Evolutionary conservation across 192 early-diverging fungal genomes (phyloP).

Genomic region (Coemansia sp.): DNA sequence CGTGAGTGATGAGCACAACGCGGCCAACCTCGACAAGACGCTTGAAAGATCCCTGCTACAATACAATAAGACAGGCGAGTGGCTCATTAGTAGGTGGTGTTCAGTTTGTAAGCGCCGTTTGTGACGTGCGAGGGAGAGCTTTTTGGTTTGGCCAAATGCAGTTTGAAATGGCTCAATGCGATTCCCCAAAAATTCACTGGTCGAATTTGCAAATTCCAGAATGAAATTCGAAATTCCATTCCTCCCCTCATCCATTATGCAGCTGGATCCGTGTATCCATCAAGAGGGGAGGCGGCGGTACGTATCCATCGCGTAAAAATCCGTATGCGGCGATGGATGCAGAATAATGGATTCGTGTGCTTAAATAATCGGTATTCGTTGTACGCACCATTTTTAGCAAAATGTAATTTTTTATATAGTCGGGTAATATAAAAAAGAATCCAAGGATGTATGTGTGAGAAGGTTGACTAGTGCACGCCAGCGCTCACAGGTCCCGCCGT

Average conservation of each 20-base stretch:
- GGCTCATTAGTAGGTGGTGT: background rate
- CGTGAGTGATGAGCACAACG: conserved; percentile 95
- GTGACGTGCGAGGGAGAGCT: too few species aligned
- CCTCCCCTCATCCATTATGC: background rate
- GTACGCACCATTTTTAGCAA: conserved; percentile 27
- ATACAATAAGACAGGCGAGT: background rate
- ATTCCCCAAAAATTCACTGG: background rate
- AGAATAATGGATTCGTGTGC: background rate
- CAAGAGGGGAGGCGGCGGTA: background rate
- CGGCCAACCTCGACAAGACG: conserved; percentile 97
- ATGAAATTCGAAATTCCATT: background rate
- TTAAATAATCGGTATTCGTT: background rate
- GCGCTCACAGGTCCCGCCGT: background rate
- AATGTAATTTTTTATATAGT: background rate
- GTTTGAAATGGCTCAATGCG: background rate
- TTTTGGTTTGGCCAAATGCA: background rate
- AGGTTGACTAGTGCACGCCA: background rate
- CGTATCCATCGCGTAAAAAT: conserved; percentile 1
- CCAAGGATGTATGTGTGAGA: background rate
- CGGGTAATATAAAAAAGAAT: conserved; percentile 1
- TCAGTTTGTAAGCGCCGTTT: background rate
- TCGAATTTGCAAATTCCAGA: background rate
- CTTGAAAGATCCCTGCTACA: conserved; percentile 68
- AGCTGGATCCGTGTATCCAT: background rate
- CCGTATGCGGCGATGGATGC: background rate